These are phyloP conservation scores for Nevesoporus exiguus DNA, from an alignment of 768 basidiomycete species.

Conservation along the genomic window DNA sequence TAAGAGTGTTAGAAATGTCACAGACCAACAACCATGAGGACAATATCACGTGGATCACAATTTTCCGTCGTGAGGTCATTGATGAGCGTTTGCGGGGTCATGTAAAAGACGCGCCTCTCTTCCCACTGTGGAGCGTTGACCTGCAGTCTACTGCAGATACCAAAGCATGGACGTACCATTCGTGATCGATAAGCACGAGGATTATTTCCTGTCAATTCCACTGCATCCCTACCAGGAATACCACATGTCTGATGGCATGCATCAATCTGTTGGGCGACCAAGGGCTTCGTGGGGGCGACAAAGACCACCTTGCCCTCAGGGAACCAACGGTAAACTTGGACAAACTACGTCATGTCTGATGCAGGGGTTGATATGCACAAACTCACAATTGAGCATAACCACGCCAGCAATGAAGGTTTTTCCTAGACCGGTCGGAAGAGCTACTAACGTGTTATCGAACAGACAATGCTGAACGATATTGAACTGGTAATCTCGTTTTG, in stretches of 20 bases:
- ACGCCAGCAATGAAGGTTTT: constrained; percentile 98
- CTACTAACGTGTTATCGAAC: constrained; percentile 91
- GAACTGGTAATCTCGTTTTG: constrained; percentile 90
- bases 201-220: constrained; percentile 83
- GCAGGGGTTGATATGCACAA: not conserved
- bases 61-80: constrained; percentile 76
- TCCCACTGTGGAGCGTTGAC: constrained; percentile 52
- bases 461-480: constrained; percentile 86
- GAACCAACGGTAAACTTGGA: constrained; percentile 85
- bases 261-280: constrained; percentile 92
- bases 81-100: constrained; percentile 92
- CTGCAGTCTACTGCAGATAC: not conserved
- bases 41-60: constrained; percentile 76
- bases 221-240: constrained; percentile 81
- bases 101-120: constrained; percentile 85
- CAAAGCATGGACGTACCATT: constrained; percentile 46
- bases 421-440: constrained; percentile 92
- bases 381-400: constrained; percentile 89
- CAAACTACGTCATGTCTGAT: constrained; percentile 2
- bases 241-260: constrained; percentile 94
- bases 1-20: not conserved
- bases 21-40: constrained; percentile 85
- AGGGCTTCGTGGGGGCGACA: constrained; percentile 92
- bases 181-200: constrained; percentile 48
- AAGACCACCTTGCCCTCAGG: constrained; percentile 91